Conservation (phyloP, 805 yeast species). For the Pichia paraexigua region DNA sequence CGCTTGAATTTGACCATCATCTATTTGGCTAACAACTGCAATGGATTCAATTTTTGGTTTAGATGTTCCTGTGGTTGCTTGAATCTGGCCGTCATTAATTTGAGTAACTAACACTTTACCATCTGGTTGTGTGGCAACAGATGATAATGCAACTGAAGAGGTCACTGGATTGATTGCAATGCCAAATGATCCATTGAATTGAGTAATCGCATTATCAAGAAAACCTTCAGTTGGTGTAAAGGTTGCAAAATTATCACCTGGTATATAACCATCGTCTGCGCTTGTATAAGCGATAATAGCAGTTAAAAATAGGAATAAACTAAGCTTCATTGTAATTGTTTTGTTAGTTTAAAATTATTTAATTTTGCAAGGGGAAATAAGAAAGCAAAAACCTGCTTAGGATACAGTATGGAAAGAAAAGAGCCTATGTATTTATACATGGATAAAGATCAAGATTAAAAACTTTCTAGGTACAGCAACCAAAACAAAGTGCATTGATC, state of each 20-base stretch:
- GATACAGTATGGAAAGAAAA: no score
- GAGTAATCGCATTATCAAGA: conserved; percentile 47
- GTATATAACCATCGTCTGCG: conserved; percentile 2
- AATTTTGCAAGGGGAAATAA: no score
- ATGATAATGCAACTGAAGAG: conserved; percentile 25
- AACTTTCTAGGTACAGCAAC: background rate
- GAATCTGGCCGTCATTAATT: conserved; percentile 41
- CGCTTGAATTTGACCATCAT: conserved; percentile 42
- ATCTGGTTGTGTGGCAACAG: conserved; percentile 13
- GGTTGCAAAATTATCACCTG: conserved; percentile 54
- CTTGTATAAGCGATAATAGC: background rate
- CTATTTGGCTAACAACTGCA: conserved; percentile 32
- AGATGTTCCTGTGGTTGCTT: conserved; percentile 29
- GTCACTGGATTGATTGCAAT: conserved; percentile 53
- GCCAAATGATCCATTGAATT: conserved; percentile 53
- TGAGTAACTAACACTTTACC: conserved; percentile 21
- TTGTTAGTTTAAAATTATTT: no score
- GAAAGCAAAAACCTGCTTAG: no score
- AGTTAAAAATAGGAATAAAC: background rate
- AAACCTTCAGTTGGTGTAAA: conserved; percentile 52
- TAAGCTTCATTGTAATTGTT: conserved; percentile 3
- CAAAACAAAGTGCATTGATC: conserved; percentile 2
- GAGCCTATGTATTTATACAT: background rate
- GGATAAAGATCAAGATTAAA: no score
- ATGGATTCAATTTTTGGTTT: conserved; percentile 25